Evolutionary conservation across 225 moss, liverwort and hornwort genomes (phyloP), one percentile per base, ranked within the genome.

Genomic region (Marchantia paleacea): DNA sequence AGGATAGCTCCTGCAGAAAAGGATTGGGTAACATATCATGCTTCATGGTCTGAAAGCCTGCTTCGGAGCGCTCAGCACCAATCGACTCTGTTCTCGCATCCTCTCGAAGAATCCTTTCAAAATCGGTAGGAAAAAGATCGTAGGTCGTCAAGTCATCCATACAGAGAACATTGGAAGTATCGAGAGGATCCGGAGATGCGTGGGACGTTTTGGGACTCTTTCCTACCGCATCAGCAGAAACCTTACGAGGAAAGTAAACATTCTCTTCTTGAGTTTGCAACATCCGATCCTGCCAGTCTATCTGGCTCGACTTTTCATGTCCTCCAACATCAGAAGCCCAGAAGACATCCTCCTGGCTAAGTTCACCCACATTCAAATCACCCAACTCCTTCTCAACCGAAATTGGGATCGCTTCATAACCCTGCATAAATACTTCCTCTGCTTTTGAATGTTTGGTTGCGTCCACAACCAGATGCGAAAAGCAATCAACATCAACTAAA

Each of bases 321-420:
- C 39, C 62, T 60, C 49, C 61, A n/a, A 47, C n/a, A 66, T 83
- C 78, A 19, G 61, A 66, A 25, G 55, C n/a, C 86, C 86, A 86
- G 12, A 86, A 83, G 1, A 52, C 72, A 10, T 75, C 78, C 69
- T 80, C 79, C 74, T 65, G 65, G 63, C 58, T 78, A 55, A 80
- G 70, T 74, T 79, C 73, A 55, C 57, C 52, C 22, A 12, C 54
- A 15, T 39, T 65, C 31, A 79, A 15, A 70, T 82, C 79, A 24
- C 5, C 25, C 8, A 22, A n/a, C 16, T 73, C 76, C 77, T 85
- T 85, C 31, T 85, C 82, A 55, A 8, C 28, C 18, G 83, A 75
- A 12, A 81, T 7, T 3, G 81, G 83, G 75, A 86, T 79, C 20
- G 81, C 81, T 71, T 83, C 78, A 31, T 81, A 81, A 10, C 68